Evolutionary conservation across 2,329 filamentous ascomycete species (phyloP), one percentile per base, ranked within the genome.

Genomic region (Helminthosporium solani): DNA sequence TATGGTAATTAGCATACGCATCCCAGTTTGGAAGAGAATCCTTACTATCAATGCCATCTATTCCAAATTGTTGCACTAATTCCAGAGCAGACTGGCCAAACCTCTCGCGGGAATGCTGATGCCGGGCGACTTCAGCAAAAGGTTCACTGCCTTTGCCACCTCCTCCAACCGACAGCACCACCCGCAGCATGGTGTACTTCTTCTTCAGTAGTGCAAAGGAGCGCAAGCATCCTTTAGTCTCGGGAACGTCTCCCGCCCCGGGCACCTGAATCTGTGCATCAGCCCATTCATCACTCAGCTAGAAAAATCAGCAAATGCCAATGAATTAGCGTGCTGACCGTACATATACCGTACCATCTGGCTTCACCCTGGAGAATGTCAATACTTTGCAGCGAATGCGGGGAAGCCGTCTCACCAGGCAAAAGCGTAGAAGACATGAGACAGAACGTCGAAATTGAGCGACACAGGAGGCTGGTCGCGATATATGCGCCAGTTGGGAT

Each of bases 351-450:
- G 81, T 82, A 40, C 88, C 88, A 64, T 90, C 86, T 40, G 78
- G 71, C 52, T 82, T 82, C 34, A 92, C 81, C 70, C 80, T 87
- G 16, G 6, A 27, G 12, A 35, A 21, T 35, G 50, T 69, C 41
- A 66, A 60, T 48, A 44, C 16, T 25, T 33, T 57, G 27, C 42
- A 28, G 33, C 47, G 42, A 40, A 33, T 40, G 33, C 42, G 44
- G 49, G 23, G 44, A 44, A 33, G 6, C 21, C 12, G 44, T 58
- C 66, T 54, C 69, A 80, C 78, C 75, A 79, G 47, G 87, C 87
- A 78, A 88, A 91, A 11, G 88, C 87, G 65, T 92, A 92, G 70
- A 90, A 91, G 20, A 91, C 83, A 63, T 90, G 86, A 56, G 86
- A 90, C 60, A 92, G 84, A 60, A 86, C 88, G 54, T 82, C 82